Percentiles rank a stretch among this genome's conserved stretches.
Conservation (phyloP, 2,329 filamentous ascomycete species). For the Calonectria henricotiae region DNA sequence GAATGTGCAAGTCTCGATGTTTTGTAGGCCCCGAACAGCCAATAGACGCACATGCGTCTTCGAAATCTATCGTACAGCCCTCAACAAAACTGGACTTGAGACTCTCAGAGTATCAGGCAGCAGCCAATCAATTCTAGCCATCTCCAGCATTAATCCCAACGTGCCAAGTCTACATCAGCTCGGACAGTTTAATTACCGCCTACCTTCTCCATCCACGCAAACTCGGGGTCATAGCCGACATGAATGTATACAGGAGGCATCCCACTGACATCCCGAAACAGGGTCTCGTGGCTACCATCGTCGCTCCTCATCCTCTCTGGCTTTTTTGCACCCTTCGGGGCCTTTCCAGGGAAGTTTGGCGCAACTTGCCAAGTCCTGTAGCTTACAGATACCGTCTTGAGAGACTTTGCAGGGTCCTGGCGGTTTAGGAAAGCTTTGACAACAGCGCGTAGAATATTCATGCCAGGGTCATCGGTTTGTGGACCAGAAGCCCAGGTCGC, state of each 20-base stretch:
- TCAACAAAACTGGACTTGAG: too few relatives aligned
- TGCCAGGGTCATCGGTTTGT: neutral
- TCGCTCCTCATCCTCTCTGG: slow-evolving; percentile 24
- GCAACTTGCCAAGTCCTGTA: slow-evolving; percentile 34
- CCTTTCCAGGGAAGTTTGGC: slow-evolving; percentile 30
- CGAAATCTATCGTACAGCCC: too few relatives aligned
- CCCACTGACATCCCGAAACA: slow-evolving; percentile 32
- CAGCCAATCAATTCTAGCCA: too few relatives aligned
- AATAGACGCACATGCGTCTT: too few relatives aligned
- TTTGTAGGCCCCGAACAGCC: too few relatives aligned
- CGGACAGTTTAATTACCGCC: neutral
- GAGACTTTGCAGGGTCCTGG: neutral
- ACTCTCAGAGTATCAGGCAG: too few relatives aligned
- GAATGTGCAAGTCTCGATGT: too few relatives aligned
- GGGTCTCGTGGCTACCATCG: slow-evolving; percentile 13
- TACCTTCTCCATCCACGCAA: slow-evolving; percentile 36
- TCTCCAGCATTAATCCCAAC: too few relatives aligned
- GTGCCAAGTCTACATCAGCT: too few relatives aligned
- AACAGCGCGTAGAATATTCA: slow-evolving; percentile 10
- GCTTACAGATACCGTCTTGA: slow-evolving; percentile 21
- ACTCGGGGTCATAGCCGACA: slow-evolving; percentile 12
- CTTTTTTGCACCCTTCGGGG: slow-evolving; percentile 32
- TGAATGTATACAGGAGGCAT: neutral
- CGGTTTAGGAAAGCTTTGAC: slow-evolving; percentile 26
- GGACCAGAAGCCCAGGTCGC: neutral